A percentile compares a stretch with the other conserved stretches of the same genome.
These are phyloP conservation scores for Sporothrix euskadiensis DNA, from an alignment of 2,329 filamentous ascomycete species.

Conservation along the genomic window DNA sequence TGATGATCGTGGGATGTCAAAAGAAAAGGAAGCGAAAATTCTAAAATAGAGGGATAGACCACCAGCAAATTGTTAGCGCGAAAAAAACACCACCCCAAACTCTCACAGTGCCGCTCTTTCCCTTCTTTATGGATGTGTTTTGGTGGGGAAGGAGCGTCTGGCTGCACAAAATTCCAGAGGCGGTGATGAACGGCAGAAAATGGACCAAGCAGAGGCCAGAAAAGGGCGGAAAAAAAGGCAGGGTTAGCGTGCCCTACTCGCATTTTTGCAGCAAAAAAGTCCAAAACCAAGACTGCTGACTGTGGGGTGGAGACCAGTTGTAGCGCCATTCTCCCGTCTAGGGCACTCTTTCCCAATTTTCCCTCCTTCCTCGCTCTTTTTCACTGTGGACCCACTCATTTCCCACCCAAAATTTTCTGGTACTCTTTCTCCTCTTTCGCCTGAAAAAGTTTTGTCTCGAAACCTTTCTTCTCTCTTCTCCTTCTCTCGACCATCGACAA, in stretches of 20 bases:
- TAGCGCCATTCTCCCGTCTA: background rate
- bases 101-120: constrained; percentile 26
- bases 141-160: constrained; percentile 18
- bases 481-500: constrained; percentile 23
- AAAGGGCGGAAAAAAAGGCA: background rate
- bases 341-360: constrained; percentile 13
- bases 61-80: background rate
- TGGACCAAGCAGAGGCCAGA: background rate
- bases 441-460: constrained; percentile 19
- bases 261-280: background rate
- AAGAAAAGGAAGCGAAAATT: constrained; percentile 6
- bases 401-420: constrained; percentile 11
- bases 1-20: constrained; percentile 32
- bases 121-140: background rate
- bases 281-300: background rate
- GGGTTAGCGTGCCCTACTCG: constrained; percentile 32
- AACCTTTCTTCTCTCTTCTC: constrained; percentile 8
- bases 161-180: constrained; percentile 12
- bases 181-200: constrained; percentile 30
- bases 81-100: constrained; percentile 32
- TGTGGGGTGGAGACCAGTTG: background rate
- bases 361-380: background rate
- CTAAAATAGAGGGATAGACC: constrained; percentile 20
- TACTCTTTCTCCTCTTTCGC: background rate
- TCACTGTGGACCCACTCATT: background rate